Conservation (phyloP, 148 eudicot genomes). For the Rhododendron kiyosumense region DNA sequence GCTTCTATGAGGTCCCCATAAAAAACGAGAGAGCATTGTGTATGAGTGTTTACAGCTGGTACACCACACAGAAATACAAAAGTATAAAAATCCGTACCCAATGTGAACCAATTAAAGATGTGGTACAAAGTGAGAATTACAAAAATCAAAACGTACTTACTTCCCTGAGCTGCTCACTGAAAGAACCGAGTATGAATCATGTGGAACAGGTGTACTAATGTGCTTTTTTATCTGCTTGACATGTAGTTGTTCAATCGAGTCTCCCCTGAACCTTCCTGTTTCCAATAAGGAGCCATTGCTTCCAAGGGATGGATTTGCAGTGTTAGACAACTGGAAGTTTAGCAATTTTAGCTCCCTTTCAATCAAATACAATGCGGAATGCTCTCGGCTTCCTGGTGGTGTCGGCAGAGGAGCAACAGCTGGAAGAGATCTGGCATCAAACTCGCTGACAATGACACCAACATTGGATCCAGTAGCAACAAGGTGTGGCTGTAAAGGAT, state of each 20-base stretch:
- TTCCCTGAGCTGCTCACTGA: conserved; percentile 96
- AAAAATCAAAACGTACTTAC: conserved; percentile 47
- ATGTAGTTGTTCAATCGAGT: conserved; percentile 64
- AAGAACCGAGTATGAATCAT: conserved; percentile 85
- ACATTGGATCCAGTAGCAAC: conserved; percentile 97
- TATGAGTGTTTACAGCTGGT: not conserved
- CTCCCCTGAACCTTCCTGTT: conserved; percentile 67
- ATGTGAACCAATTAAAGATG: not conserved
- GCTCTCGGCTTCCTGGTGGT: conserved; percentile 81
- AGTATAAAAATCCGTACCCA: not conserved
- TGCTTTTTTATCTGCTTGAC: conserved; percentile 92
- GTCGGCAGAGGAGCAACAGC: conserved; percentile 84
- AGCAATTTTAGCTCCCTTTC: conserved; percentile 85
- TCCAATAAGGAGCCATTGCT: conserved; percentile 69
- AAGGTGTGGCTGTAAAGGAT: conserved; percentile 96
- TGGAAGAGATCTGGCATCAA: conserved; percentile 94
- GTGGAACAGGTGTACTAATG: conserved; percentile 87
- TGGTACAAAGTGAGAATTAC: not conserved
- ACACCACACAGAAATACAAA: not conserved
- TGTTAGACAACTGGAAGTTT: conserved; percentile 77
- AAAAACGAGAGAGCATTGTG: not conserved
- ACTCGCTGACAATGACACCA: conserved; percentile 83
- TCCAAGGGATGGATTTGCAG: conserved; percentile 80
- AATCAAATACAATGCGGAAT: conserved; percentile 77
- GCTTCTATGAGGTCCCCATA: not conserved